phyloP scores from a whole-genome alignment of 1,284 basidiomycete species.

The Trametes hirsuta region DNA sequence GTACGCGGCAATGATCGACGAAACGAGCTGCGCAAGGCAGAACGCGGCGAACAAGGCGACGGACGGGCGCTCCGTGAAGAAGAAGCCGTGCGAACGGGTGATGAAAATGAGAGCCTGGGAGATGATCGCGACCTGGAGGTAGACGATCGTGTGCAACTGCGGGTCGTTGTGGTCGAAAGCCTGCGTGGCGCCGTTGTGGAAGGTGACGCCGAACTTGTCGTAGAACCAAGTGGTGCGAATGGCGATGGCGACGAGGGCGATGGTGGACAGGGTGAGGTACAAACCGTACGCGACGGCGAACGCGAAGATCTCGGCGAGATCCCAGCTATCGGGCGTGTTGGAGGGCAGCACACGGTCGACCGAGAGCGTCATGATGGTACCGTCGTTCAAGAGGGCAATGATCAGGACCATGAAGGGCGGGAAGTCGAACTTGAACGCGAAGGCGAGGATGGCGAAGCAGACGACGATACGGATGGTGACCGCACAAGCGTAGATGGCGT shows the following conservation, averaged over 20 bases:
- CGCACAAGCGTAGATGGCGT: slow-evolving; percentile 90
- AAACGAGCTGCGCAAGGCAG: slow-evolving; percentile 90
- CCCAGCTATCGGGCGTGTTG: slow-evolving; percentile 92
- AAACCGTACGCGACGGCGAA: slow-evolving; percentile 95
- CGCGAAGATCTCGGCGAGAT: slow-evolving; percentile 94
- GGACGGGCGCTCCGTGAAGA: slow-evolving; percentile 98
- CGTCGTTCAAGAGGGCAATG: slow-evolving; percentile 96
- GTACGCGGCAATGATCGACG: slow-evolving; percentile 94
- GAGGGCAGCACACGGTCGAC: slow-evolving; percentile 96
- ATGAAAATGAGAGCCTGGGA: slow-evolving; percentile 98
- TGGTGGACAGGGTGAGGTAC: slow-evolving; percentile 88
- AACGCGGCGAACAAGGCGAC: slow-evolving; percentile 89
- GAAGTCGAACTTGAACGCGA: slow-evolving; percentile 97
- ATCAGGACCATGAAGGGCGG: slow-evolving; percentile 99
- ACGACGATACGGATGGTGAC: slow-evolving; percentile 99
- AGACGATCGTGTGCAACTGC: slow-evolving; percentile 80
- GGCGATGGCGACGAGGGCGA: slow-evolving; percentile 85
- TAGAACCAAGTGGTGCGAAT: slow-evolving; percentile 91
- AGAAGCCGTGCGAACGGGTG: slow-evolving; percentile 95
- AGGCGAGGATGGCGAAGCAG: slow-evolving; percentile 94
- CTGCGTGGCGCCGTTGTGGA: slow-evolving; percentile 45
- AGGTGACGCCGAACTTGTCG: slow-evolving; percentile 78
- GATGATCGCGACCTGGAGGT: slow-evolving; percentile 96
- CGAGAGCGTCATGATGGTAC: slow-evolving; percentile 98
- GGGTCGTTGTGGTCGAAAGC: slow-evolving; percentile 66